Percentiles rank a stretch among this genome's conserved stretches.
Evolutionary conservation across 306 rosid genomes (phyloP).

Genomic region (Prunus armeniaca): DNA sequence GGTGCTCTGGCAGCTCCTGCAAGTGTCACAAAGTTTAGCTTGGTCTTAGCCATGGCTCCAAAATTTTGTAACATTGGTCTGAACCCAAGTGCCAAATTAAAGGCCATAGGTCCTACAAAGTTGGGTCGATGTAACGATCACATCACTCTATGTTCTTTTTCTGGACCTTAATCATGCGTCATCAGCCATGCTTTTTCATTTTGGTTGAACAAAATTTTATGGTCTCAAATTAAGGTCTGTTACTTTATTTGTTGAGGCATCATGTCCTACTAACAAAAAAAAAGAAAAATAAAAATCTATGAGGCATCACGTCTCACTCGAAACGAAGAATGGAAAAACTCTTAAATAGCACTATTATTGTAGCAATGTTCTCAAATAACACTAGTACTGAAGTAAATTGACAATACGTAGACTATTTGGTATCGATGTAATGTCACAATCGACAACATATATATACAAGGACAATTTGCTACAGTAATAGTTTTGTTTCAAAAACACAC

Average conservation of each 20-base stretch:
- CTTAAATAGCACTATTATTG: too few species aligned
- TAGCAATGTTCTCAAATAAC: too few species aligned
- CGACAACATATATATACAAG: too few species aligned
- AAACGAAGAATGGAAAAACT: background rate
- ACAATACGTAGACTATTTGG: too few species aligned
- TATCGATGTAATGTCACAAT: too few species aligned
- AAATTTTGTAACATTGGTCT: background rate
- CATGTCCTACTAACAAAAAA: background rate
- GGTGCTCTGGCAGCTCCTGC: constrained; percentile 72
- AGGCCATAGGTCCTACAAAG: background rate
- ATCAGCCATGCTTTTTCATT: background rate
- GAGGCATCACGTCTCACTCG: background rate
- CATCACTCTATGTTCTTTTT: background rate
- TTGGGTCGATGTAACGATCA: constrained; percentile 2
- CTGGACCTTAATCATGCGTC: background rate
- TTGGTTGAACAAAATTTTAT: background rate
- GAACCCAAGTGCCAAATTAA: background rate
- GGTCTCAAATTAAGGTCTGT: constrained; percentile 4
- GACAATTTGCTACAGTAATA: too few species aligned
- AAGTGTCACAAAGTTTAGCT: background rate
- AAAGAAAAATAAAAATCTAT: too few species aligned
- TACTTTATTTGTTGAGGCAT: background rate
- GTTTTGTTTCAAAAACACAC: too few species aligned
- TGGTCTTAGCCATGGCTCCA: background rate
- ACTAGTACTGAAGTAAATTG: too few species aligned